phyloP scores from a whole-genome alignment of 805 yeast species.

The Debaryomyces hansenii region DNA sequence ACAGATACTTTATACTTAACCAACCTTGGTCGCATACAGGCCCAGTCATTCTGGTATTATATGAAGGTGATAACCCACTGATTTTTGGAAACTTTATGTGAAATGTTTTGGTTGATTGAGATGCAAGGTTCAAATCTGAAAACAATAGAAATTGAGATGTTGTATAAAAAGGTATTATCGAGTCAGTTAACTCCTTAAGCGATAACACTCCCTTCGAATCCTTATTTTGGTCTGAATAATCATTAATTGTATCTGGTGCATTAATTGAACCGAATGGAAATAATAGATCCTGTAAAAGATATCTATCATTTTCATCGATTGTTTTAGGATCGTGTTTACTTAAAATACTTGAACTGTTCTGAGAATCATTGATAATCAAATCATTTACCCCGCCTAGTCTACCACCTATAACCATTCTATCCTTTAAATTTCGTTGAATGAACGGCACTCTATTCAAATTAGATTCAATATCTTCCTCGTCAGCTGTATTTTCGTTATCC shows the following conservation, averaged over 20 bases:
- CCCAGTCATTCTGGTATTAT: conserved; percentile 42
- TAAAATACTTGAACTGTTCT: background rate
- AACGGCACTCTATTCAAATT: conserved; percentile 24
- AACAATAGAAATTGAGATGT: conserved; percentile 41
- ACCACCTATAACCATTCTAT: conserved; percentile 28
- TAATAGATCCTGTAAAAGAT: conserved; percentile 36
- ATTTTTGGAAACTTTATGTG: conserved; percentile 23
- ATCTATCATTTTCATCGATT: conserved; percentile 18
- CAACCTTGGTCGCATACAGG: conserved; percentile 39
- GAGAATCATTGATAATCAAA: conserved; percentile 19
- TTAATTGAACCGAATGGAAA: conserved; percentile 28
- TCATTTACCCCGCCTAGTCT: conserved; percentile 39
- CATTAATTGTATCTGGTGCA: conserved; percentile 7
- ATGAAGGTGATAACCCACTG: conserved; percentile 37
- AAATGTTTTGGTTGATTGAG: conserved; percentile 17
- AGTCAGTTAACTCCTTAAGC: conserved; percentile 26
- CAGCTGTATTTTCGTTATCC: conserved; percentile 15
- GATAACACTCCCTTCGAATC: conserved; percentile 10
- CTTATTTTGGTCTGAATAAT: background rate
- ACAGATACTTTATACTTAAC: conserved; percentile 35
- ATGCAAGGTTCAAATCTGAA: conserved; percentile 24
- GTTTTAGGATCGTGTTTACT: conserved; percentile 7
- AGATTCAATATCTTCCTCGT: conserved; percentile 19
- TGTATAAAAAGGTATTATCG: conserved; percentile 39
- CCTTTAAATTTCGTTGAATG: conserved; percentile 14